Evolutionary conservation across 305 asterid species (phyloP).

Genomic region (Fraxinus xanthoxyloides): DNA sequence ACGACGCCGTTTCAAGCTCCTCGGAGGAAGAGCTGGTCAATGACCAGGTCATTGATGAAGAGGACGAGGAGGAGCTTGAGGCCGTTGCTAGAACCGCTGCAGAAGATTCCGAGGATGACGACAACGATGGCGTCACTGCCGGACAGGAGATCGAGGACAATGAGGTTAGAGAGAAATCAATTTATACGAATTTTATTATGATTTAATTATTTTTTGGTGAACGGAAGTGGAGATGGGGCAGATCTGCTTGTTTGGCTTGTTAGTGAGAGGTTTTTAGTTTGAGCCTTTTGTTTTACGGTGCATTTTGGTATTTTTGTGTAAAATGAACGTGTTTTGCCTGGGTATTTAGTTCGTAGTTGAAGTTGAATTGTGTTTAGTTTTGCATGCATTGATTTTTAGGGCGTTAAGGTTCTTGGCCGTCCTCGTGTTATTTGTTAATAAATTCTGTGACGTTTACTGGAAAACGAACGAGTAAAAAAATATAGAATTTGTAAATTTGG

Average conservation of each 20-base stretch:
- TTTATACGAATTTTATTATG: not conserved
- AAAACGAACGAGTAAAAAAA: not conserved
- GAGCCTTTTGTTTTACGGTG: not conserved
- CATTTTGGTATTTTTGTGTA: not conserved
- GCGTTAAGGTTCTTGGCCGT: not conserved
- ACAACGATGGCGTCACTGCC: constrained; percentile 19
- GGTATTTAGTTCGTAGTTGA: not conserved
- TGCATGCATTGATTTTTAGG: constrained; percentile 11
- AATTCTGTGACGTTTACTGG: not conserved
- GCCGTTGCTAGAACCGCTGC: constrained; percentile 40
- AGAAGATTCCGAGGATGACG: constrained; percentile 41
- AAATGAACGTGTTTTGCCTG: not conserved
- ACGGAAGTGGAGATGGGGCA: not conserved
- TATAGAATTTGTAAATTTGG: not conserved
- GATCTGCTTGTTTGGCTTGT: constrained; percentile 26
- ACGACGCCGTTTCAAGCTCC: constrained; percentile 28
- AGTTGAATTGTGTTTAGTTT: not conserved
- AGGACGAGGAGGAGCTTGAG: constrained; percentile 52
- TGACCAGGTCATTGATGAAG: constrained; percentile 35
- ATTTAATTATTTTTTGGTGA: not conserved
- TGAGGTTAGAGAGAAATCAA: constrained; percentile 24
- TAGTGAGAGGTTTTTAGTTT: not conserved
- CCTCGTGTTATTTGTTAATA: not conserved
- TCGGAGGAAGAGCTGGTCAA: constrained; percentile 23
- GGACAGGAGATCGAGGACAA: constrained; percentile 31